Evolutionary conservation across 768 basidiomycete species (phyloP).

Genomic region (Scleroderma citrinum): DNA sequence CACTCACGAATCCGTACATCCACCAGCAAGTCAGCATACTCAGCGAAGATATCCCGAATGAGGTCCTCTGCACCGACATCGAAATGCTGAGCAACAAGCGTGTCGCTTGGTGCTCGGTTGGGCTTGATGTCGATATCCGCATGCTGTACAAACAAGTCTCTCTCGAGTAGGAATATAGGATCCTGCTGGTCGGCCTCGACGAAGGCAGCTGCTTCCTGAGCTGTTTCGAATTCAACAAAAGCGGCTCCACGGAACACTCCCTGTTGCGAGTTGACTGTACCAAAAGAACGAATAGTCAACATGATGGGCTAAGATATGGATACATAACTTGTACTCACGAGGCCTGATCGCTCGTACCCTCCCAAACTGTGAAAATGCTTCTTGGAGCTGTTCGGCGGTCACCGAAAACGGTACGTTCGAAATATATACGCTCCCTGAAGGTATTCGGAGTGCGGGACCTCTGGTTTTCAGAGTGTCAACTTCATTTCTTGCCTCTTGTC

Average conservation of each 20-base stretch:
- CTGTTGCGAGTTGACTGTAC: conserved; percentile 20
- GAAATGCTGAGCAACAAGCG: conserved; percentile 27
- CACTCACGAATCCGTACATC: conserved; percentile 29
- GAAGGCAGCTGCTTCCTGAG: conserved; percentile 34
- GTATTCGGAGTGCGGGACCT: conserved; percentile 7
- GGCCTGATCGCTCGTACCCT: conserved; percentile 32
- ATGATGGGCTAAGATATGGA: not conserved
- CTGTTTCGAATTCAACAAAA: conserved; percentile 38
- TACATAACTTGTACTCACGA: conserved; percentile 29
- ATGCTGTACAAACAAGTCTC: conserved; percentile 39
- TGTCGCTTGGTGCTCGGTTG: conserved; percentile 21
- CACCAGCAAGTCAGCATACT: conserved; percentile 7
- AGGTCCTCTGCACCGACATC: conserved; percentile 16
- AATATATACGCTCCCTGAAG: conserved; percentile 38
- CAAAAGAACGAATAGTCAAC: not conserved
- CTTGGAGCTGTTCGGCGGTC: conserved; percentile 35
- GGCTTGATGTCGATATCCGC: conserved; percentile 11
- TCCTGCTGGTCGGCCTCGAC: conserved; percentile 34
- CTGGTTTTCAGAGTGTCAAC: conserved; percentile 3
- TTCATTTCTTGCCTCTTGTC: not conserved
- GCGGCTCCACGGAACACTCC: conserved; percentile 41
- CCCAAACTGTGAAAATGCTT: conserved; percentile 41
- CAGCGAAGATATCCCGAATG: conserved; percentile 22
- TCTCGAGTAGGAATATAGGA: conserved; percentile 44
- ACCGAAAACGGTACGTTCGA: conserved; percentile 50